These are phyloP conservation scores for Tolypocladium nubicola DNA, from an alignment of 2,329 filamentous ascomycete genomes.

Conservation along the genomic window DNA sequence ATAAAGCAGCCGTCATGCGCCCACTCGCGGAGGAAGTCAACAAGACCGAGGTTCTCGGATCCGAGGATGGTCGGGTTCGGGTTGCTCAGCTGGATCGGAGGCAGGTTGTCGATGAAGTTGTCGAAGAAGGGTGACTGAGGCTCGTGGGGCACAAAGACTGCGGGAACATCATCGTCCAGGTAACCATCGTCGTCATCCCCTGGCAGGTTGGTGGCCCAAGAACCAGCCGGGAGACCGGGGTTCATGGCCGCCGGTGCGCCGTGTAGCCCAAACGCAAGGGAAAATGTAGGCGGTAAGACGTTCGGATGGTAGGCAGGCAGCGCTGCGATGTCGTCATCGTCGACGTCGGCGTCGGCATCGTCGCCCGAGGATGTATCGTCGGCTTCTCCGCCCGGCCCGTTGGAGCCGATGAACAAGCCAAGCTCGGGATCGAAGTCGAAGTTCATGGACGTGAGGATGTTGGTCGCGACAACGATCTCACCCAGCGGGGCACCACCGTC, in stretches of 20 bases:
- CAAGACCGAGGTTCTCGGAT: constrained; percentile 37
- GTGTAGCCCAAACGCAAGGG: not conserved
- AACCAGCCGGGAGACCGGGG: not conserved
- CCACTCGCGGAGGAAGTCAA: constrained; percentile 42
- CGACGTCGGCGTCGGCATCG: not conserved
- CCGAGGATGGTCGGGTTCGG: constrained; percentile 28
- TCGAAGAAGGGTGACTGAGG: not conserved
- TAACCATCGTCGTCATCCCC: not conserved
- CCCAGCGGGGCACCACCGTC: constrained; percentile 20
- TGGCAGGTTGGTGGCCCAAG: not conserved
- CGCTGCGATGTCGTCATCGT: not conserved
- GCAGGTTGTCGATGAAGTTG: constrained; percentile 1
- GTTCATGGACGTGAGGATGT: not conserved
- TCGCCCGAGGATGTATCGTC: not conserved
- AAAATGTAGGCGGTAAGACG: not conserved
- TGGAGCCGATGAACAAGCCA: not conserved
- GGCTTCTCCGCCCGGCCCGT: not conserved
- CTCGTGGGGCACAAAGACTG: not conserved
- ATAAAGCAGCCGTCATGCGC: constrained; percentile 19
- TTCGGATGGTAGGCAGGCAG: not conserved
- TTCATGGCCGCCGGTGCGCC: not conserved
- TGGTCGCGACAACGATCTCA: not conserved
- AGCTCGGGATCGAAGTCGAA: constrained; percentile 2
- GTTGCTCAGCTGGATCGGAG: constrained; percentile 16
- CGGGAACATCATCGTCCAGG: not conserved